These are phyloP conservation scores for Musa schizocarpa DNA, from an alignment of 176 grass and related monocot genomes.

Conservation along the genomic window DNA sequence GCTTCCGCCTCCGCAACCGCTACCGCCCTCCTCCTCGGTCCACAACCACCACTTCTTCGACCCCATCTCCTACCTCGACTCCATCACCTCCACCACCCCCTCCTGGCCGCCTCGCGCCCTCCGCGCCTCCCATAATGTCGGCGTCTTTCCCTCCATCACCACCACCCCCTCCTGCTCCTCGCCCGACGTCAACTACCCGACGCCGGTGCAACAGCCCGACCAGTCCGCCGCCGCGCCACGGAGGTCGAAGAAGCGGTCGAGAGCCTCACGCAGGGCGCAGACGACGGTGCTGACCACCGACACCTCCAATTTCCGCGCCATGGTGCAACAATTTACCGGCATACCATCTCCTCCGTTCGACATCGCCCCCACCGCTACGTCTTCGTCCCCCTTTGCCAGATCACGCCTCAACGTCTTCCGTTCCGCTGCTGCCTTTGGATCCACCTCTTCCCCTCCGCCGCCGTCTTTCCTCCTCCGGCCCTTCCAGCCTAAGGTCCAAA, in stretches of 20 bases:
- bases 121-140: background rate
- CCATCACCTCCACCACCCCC: conserved; percentile 16
- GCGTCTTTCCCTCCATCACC: background rate
- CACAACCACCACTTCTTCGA: background rate
- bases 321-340: conserved; percentile 96
- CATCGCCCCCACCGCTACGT: background rate
- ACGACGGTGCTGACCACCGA: conserved; percentile 88
- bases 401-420: conserved; percentile 14
- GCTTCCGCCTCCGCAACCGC: conserved; percentile 22
- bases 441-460: background rate
- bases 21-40: background rate
- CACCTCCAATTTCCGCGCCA: conserved; percentile 79
- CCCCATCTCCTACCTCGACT: conserved; percentile 14
- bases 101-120: background rate
- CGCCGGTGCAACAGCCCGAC: background rate
- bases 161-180: conserved; percentile 8
- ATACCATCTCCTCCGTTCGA: conserved; percentile 53
- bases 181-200: background rate
- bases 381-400: conserved; percentile 6
- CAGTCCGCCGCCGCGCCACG: conserved; percentile 16
- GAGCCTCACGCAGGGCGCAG: conserved; percentile 63
- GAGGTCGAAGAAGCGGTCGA: conserved; percentile 57
- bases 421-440: conserved; percentile 3
- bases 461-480: conserved; percentile 11
- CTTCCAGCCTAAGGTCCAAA: background rate